A percentile compares a stretch with the other conserved stretches of the same genome.
Evolutionary conservation across 169 alveolate species (phyloP).

Genomic region (Cryptosporidium sp.): DNA sequence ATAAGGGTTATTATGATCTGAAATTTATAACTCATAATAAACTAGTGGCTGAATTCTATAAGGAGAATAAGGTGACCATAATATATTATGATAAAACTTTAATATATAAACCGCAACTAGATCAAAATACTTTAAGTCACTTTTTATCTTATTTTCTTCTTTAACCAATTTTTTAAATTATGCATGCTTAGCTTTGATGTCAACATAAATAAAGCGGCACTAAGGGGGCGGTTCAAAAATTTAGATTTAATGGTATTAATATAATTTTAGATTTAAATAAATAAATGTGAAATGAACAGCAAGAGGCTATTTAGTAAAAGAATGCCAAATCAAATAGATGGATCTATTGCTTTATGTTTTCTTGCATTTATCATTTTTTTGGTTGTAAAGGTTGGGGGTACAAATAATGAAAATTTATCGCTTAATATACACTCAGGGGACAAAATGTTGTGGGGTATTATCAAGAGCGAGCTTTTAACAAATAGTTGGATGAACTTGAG

Average conservation of each 20-base stretch:
- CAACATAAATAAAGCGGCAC: slow-evolving; percentile 35
- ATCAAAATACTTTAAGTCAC: not conserved
- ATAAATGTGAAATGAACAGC: slow-evolving; percentile 4
- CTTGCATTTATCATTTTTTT: slow-evolving; percentile 6
- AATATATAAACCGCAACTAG: not conserved
- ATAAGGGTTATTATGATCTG: not conserved
- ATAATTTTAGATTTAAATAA: slow-evolving; percentile 14
- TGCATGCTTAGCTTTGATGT: slow-evolving; percentile 11
- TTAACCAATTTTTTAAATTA: not conserved
- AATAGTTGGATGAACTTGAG: slow-evolving; percentile 20
- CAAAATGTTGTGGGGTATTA: slow-evolving; percentile 2
- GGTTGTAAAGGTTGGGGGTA: not conserved
- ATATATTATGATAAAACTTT: not conserved
- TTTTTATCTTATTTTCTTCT: not conserved
- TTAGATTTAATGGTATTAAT: slow-evolving; percentile 19
- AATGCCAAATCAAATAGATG: slow-evolving; percentile 1
- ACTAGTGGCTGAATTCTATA: not conserved
- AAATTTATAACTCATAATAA: slow-evolving; percentile 8
- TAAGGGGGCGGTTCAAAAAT: slow-evolving; percentile 40
- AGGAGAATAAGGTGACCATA: not conserved
- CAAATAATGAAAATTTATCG: not conserved
- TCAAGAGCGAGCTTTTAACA: not conserved
- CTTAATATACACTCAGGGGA: not conserved
- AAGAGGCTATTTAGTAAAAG: not conserved
- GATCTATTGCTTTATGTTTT: not conserved